Conservation (phyloP, 352 stramenopile species). For the Phytopythium cucurbitacearum region DNA sequence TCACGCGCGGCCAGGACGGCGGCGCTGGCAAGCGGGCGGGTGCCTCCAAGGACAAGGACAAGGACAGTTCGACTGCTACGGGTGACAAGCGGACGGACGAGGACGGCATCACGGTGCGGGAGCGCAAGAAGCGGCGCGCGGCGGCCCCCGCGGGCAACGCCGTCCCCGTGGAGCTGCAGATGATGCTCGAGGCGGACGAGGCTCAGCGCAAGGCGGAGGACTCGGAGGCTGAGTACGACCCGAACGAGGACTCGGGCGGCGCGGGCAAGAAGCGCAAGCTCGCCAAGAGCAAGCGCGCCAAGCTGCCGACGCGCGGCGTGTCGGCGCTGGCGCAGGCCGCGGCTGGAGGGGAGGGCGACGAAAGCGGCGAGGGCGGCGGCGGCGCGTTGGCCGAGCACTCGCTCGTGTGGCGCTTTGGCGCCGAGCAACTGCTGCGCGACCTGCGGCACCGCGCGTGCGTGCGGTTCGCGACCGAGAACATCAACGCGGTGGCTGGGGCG, state of each 20-base stretch:
- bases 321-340: slow-evolving; percentile 9
- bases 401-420: slow-evolving; percentile 77
- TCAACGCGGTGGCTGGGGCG: slow-evolving; percentile 77
- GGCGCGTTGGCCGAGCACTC: slow-evolving; percentile 53
- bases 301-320: slow-evolving; percentile 62
- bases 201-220: slow-evolving; percentile 29
- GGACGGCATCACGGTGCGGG: slow-evolving; percentile 73
- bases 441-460: slow-evolving; percentile 78
- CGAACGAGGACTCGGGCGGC: slow-evolving; percentile 17
- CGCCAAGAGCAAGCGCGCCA: slow-evolving; percentile 55
- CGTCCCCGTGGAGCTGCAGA: slow-evolving; percentile 80
- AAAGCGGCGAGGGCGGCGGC: slow-evolving; percentile 12
- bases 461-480: slow-evolving; percentile 78
- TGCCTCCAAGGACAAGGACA: slow-evolving; percentile 12
- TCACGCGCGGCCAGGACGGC: slow-evolving; percentile 49
- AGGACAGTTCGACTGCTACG: slow-evolving; percentile 4
- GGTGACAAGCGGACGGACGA: slow-evolving; percentile 18
- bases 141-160: slow-evolving; percentile 21
- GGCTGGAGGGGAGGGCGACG: slow-evolving; percentile 24
- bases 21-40: slow-evolving; percentile 1
- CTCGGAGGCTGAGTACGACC: slow-evolving; percentile 61
- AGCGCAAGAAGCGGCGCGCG: slow-evolving; percentile 52
- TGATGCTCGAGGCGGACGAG: slow-evolving; percentile 83
- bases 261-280: slow-evolving; percentile 65
- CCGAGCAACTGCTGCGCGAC: slow-evolving; percentile 76